Evolutionary conservation across 208 protist species (phyloP), one percentile per base, ranked within the genome.

Genomic region (Acanthamoeba lenticulata): DNA sequence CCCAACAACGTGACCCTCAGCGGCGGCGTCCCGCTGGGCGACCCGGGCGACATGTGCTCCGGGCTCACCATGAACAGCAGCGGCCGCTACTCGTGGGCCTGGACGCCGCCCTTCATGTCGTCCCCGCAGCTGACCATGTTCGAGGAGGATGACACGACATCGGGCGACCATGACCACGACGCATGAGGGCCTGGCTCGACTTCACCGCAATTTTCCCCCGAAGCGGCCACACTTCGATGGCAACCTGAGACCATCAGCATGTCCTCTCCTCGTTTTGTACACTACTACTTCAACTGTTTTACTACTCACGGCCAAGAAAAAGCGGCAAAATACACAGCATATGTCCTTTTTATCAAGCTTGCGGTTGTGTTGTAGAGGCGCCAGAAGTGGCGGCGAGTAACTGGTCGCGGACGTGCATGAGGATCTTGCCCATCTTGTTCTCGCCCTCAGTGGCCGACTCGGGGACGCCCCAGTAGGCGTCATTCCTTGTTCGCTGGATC

Each of bases 391-490:
- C 67, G 29, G 27, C 27, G 67, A 77, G 38, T 1, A 85, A 38
- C n/a, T 55, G 24, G n/a, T 45, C 74, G 27, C 74, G 74, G 24
- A 85, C 74, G 24, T 42, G 17, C 74, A 85, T 85, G n/a, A 85
- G 74, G 29, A 85, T 85, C 42, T 85, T 45, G 38, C 74, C 74
- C 74, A 85, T 85, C 44, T 57, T 55, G 74, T 85, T 85, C 44
- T 85, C 42, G 17, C 74, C 74, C 1, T 52, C 36, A 3, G 3
- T 52, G 74, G 74, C 34, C n/a, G 38, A 57, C n/a, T 55, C 74
- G 6, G 74, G 44, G 19, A 57, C 32, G 24, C 74, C 74, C 74
- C 74, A 85, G 44, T 85, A 85, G 74, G 38, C 74, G 74, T 85
- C 74, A 36, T 85, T 85, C 2, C 74, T 29, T 2, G 74, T 85